Evolutionary conservation across 305 asterid genomes (phyloP), one percentile per base, ranked within the genome.

Genomic region (Fraxinus greggii): DNA sequence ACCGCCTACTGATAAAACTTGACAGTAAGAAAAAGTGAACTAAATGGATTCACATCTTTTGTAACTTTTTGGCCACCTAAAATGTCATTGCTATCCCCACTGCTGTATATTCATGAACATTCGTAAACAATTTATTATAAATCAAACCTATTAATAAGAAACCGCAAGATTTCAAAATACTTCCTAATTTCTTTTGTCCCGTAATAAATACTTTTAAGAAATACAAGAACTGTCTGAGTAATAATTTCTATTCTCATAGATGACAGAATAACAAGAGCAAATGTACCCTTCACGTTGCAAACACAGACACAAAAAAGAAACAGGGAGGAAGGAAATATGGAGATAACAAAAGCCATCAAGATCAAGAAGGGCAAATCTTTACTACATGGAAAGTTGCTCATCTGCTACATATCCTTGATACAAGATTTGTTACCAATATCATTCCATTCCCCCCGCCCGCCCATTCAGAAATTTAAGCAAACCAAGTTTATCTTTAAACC

Each of bases 71-170:
- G 56, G 65, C 75, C 59, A 77, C 56, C 51, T 70, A 42, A 31
- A 81, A 17, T 61, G 51, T 61, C 76, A 85, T 67, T 61, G 61
- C 35, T 26, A 77, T 56, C 12, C 67, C 67, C 4, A 56, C 28
- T 8, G 26, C 28, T 56, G 67, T 56, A 19, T 56, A 54, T n/a
- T 54, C 26, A 6, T 54, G 65, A 54, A 54, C 23, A 51, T n/a
- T n/a, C 9, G 10, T 56, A 24, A 63, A 23, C 72, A 63, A 24
- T 63, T 7, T 23, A 28, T 63, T 63, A 23, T 9, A 63, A 63
- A 24, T 23, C 72, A 63, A 63, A 4, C 72, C 32, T 56, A 19
- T 7, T 2, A 63, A 63, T 9, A 63, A 63, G 72, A 63, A 63
- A 63, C 72, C 13, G 2, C 15, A 23, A 63, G 32, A 63, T 63